Conservation (phyloP, 2,329 filamentous ascomycete genomes). For the Ascochyta rabiei region DNA sequence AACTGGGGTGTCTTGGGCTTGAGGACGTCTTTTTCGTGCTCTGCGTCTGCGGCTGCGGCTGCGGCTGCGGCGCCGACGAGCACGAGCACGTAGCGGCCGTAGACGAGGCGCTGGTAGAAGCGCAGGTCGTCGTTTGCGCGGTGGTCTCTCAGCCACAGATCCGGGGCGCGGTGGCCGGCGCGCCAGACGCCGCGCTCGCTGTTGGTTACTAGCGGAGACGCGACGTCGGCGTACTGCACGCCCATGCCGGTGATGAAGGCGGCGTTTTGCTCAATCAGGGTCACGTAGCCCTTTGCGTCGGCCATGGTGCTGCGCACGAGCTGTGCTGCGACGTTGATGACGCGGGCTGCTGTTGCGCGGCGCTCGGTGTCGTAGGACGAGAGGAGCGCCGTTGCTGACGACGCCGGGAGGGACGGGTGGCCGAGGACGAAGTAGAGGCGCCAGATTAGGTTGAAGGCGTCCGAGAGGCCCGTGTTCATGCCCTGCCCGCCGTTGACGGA, state of each 20-base stretch:
- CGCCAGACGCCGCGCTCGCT: slow-evolving; percentile 43
- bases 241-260: slow-evolving; percentile 59
- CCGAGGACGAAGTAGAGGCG: slow-evolving; percentile 14
- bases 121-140: background rate
- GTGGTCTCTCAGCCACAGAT: slow-evolving; percentile 20
- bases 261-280: slow-evolving; percentile 56
- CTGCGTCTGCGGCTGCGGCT: no score
- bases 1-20: background rate
- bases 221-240: slow-evolving; percentile 48
- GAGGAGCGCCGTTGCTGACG: slow-evolving; percentile 23
- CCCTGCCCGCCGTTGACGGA: slow-evolving; percentile 31
- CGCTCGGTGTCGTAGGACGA: slow-evolving; percentile 55
- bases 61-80: no score
- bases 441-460: slow-evolving; percentile 28
- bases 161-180: slow-evolving; percentile 37
- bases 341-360: slow-evolving; percentile 51
- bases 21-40: no score
- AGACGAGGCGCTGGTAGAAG: slow-evolving; percentile 15
- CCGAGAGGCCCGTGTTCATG: slow-evolving; percentile 28
- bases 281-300: slow-evolving; percentile 55
- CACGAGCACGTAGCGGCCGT: slow-evolving; percentile 21
- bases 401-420: background rate
- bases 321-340: slow-evolving; percentile 56
- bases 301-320: slow-evolving; percentile 55
- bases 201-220: slow-evolving; percentile 45